phyloP scores from a whole-genome alignment of 257 asterid species.

The Plantago ovata region DNA sequence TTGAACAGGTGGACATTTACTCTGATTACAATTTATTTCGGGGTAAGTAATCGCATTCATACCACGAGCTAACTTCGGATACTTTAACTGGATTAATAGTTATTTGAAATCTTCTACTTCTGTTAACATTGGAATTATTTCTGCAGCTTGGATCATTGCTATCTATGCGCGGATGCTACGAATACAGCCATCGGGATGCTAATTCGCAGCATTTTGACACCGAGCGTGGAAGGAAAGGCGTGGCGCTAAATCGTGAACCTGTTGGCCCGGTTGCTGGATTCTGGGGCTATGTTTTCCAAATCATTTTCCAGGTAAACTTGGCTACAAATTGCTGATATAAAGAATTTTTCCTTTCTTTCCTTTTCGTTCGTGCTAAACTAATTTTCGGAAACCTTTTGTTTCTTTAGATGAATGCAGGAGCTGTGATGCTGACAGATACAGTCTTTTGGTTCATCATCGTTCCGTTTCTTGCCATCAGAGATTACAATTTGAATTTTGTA shows the following conservation, averaged over 20 bases:
- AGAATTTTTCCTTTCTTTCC: background rate
- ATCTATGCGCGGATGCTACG: constrained; percentile 66
- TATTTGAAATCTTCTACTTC: constrained; percentile 4
- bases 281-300: constrained; percentile 68
- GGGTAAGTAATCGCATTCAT: constrained; percentile 41
- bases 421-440: constrained; percentile 78
- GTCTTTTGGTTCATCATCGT: constrained; percentile 92
- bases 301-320: constrained; percentile 77
- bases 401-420: constrained; percentile 90
- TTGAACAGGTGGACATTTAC: constrained; percentile 84
- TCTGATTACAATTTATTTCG: constrained; percentile 73
- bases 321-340: background rate
- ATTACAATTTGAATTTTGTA: constrained; percentile 78
- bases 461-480: constrained; percentile 76
- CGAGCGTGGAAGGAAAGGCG: constrained; percentile 42
- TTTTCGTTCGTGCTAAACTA: no score
- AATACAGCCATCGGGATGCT: constrained; percentile 29
- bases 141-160: constrained; percentile 81
- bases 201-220: constrained; percentile 35
- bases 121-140: constrained; percentile 11
- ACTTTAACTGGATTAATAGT: background rate
- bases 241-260: constrained; percentile 23
- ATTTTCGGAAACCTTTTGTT: constrained; percentile 5
- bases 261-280: constrained; percentile 57
- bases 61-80: background rate